phyloP scores from a whole-genome alignment of 2,329 filamentous ascomycete genomes.

The Exophiala calicioides region DNA sequence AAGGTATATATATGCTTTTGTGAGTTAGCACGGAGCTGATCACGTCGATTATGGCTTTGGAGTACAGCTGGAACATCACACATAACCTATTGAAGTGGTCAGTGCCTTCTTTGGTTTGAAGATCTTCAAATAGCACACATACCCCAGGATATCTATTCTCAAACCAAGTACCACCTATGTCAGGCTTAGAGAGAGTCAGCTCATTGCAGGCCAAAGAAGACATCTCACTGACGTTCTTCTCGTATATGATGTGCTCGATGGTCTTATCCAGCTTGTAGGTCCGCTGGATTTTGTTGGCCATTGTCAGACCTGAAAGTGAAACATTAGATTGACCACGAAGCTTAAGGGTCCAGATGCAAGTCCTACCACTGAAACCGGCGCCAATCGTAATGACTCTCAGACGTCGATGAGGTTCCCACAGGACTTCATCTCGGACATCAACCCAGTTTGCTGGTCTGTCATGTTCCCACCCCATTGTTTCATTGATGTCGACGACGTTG shows the following conservation, averaged over 20 bases:
- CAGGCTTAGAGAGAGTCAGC: constrained; percentile 22
- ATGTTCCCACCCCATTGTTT: neutral
- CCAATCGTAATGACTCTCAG: constrained; percentile 29
- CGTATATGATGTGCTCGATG: constrained; percentile 31
- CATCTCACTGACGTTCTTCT: constrained; percentile 21
- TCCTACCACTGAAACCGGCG: constrained; percentile 23
- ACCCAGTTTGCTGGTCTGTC: constrained; percentile 9
- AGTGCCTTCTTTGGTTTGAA: neutral
- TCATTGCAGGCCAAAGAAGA: neutral
- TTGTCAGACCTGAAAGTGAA: constrained; percentile 19
- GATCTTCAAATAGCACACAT: neutral
- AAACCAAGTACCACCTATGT: constrained; percentile 30
- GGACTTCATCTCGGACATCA: constrained; percentile 9
- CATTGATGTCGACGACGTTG: neutral
- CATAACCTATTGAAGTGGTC: constrained; percentile 8
- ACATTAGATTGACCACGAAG: neutral
- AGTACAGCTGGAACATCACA: constrained; percentile 29
- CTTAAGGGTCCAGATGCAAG: neutral
- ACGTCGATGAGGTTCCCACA: constrained; percentile 9
- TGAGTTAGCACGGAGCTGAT: neutral
- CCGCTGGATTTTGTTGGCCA: constrained; percentile 31
- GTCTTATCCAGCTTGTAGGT: constrained; percentile 16
- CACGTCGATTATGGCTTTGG: neutral
- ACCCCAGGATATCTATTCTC: constrained; percentile 33
- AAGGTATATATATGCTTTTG: constrained; percentile 19